These are phyloP conservation scores for Chaetomium tenue DNA, from an alignment of 495 filamentous ascomycete genomes.

Conservation along the genomic window DNA sequence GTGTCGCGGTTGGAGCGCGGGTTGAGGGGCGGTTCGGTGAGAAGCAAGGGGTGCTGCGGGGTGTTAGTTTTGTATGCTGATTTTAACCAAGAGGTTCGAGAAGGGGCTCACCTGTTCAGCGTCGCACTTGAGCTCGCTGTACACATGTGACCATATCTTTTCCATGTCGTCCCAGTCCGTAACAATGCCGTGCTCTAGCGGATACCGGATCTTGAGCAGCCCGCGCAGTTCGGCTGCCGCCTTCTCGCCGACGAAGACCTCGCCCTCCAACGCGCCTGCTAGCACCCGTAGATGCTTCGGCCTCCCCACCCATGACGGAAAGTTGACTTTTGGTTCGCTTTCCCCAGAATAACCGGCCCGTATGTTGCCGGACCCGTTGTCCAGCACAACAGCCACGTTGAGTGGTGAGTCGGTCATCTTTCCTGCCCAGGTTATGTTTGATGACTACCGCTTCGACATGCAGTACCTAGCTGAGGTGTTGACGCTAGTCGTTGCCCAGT, in stretches of 20 bases:
- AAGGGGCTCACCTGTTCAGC: constrained; percentile 74
- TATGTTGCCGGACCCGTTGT: constrained; percentile 98
- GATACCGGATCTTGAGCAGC: constrained; percentile 90
- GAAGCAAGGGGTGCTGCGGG: constrained; percentile 81
- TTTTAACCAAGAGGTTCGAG: not conserved
- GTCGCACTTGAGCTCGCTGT: constrained; percentile 77
- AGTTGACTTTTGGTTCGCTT: constrained; percentile 91
- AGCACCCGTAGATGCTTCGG: constrained; percentile 96
- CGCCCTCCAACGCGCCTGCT: constrained; percentile 92
- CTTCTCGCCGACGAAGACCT: constrained; percentile 92
- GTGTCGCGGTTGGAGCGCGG: constrained; percentile 93
- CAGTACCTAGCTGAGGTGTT: not conserved
- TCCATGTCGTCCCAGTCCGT: constrained; percentile 99
- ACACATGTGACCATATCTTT: constrained; percentile 85
- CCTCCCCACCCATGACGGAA: constrained; percentile 96
- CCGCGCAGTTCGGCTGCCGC: constrained; percentile 88
- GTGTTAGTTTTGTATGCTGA: constrained; percentile 15
- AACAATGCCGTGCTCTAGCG: constrained; percentile 95
- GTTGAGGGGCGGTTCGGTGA: constrained; percentile 96
- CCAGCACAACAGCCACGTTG: constrained; percentile 96
- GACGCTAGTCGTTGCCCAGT: not conserved
- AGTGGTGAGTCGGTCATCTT: constrained; percentile 80
- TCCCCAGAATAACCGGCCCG: constrained; percentile 95
- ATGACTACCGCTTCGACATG: constrained; percentile 12
- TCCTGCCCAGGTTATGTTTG: no score